Evolutionary conservation across 352 stramenopile genomes (phyloP).

Genomic region (Pythium guiyangense): DNA sequence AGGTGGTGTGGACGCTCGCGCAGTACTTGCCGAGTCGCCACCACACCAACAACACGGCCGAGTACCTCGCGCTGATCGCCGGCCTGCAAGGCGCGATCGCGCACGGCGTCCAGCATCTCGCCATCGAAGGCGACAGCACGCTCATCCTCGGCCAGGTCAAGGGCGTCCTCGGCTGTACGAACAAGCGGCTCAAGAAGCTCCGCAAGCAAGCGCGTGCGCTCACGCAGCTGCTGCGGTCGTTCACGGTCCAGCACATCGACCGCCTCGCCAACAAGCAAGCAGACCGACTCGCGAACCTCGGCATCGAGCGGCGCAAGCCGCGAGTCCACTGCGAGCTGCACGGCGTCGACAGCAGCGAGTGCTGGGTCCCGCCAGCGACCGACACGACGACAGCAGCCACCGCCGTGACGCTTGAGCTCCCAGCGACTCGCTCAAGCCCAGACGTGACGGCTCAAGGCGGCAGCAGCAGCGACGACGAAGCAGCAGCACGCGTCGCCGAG

Average conservation of each 20-base stretch:
- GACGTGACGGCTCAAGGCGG: too few relatives aligned
- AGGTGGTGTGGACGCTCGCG: too few relatives aligned
- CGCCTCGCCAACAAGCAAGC: constrained; percentile 8
- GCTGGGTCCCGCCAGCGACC: too few relatives aligned
- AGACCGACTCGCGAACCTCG: constrained; percentile 11
- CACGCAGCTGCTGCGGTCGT: neutral
- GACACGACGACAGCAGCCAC: too few relatives aligned
- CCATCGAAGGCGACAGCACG: constrained; percentile 9
- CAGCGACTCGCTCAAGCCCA: too few relatives aligned
- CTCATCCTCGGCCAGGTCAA: constrained; percentile 6
- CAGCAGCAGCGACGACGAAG: neutral
- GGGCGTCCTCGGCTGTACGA: too few relatives aligned
- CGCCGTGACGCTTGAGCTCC: too few relatives aligned
- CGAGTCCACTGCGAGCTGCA: neutral
- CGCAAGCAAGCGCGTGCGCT: constrained; percentile 3
- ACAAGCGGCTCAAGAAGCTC: constrained; percentile 5
- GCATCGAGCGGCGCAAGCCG: constrained; percentile 4
- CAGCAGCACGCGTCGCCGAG: neutral
- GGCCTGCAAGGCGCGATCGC: too few relatives aligned
- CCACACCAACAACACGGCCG: too few relatives aligned
- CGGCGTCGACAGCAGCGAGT: neutral
- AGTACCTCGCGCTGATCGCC: too few relatives aligned
- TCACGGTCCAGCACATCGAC: constrained; percentile 9
- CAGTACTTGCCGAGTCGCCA: too few relatives aligned
- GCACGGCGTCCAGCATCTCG: neutral